These are phyloP conservation scores for Aspergillus fischeri DNA, from an alignment of 2,329 filamentous ascomycete genomes.

Conservation along the genomic window DNA sequence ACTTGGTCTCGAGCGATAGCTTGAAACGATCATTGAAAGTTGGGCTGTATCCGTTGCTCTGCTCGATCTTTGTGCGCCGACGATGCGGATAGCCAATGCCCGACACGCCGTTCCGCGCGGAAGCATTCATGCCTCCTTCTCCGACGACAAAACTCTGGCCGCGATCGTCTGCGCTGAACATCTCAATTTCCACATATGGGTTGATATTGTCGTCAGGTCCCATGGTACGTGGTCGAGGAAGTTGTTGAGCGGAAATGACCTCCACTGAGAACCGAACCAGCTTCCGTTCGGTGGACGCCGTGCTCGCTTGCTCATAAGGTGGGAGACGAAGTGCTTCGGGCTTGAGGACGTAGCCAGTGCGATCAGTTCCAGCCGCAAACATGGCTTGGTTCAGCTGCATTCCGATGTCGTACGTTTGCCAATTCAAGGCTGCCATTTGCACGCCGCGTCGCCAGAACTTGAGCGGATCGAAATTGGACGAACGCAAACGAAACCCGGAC, in stretches of 20 bases:
- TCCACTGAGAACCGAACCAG: constrained; percentile 81
- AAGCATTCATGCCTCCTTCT: constrained; percentile 63
- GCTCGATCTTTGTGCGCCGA: constrained; percentile 73
- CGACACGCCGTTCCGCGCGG: constrained; percentile 59
- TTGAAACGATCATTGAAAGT: constrained; percentile 75
- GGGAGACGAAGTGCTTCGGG: constrained; percentile 69
- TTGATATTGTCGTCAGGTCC: constrained; percentile 74
- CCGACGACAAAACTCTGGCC: constrained; percentile 66
- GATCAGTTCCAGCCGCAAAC: constrained; percentile 85
- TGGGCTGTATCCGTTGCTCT: constrained; percentile 91
- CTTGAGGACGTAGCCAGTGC: constrained; percentile 90
- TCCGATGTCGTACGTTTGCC: constrained; percentile 94
- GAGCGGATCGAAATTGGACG: constrained; percentile 91
- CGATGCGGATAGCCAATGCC: constrained; percentile 70
- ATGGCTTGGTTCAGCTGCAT: constrained; percentile 97
- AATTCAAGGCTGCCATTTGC: constrained; percentile 96
- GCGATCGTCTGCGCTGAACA: constrained; percentile 92
- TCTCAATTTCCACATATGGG: constrained; percentile 90
- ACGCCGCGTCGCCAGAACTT: constrained; percentile 93
- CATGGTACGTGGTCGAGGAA: constrained; percentile 75
- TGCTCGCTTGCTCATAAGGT: constrained; percentile 24
- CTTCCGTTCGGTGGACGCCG: constrained; percentile 68
- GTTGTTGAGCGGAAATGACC: constrained; percentile 88
- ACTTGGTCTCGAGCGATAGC: constrained; percentile 86
- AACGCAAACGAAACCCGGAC: constrained; percentile 72